Percentiles rank a stretch among this genome's conserved stretches.
phyloP scores from a whole-genome alignment of 2,329 filamentous ascomycete genomes.

The Coniochaeta sp. region DNA sequence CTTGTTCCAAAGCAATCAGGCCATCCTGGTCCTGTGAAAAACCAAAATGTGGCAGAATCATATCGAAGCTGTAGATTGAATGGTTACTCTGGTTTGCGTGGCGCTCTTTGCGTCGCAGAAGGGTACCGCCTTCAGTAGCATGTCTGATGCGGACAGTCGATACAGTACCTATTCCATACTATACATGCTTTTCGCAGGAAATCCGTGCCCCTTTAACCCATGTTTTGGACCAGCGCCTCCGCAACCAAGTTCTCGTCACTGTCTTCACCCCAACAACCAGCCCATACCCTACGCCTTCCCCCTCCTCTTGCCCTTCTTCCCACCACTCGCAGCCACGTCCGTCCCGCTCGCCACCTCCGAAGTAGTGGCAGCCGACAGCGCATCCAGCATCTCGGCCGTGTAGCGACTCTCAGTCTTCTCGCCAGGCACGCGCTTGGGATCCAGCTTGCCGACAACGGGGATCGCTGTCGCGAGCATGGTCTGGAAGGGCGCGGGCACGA shows the following conservation, averaged over 20 bases:
- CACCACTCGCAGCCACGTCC: slow-evolving; percentile 22
- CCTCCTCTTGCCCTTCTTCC: slow-evolving; percentile 36
- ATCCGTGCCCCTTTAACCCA: neutral
- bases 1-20: neutral
- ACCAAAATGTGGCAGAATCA: neutral
- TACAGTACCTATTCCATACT: neutral
- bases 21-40: neutral
- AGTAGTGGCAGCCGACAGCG: slow-evolving; percentile 23
- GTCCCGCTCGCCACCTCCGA: slow-evolving; percentile 10
- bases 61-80: neutral
- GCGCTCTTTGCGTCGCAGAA: no score
- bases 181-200: neutral
- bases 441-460: slow-evolving; percentile 55
- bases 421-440: slow-evolving; percentile 47
- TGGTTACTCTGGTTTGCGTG: neutral
- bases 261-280: neutral
- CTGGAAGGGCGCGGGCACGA: slow-evolving; percentile 71
- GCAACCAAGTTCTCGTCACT: neutral
- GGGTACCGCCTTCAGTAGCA: neutral
- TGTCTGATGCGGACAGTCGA: neutral
- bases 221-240: neutral
- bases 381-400: slow-evolving; percentile 39
- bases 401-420: slow-evolving; percentile 19
- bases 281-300: slow-evolving; percentile 30
- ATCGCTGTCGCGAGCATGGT: slow-evolving; percentile 65